A percentile compares a stretch with the other conserved stretches of the same genome.
Conservation (phyloP, 192 early-diverging fungal species). For the Mortierella claussenii region DNA sequence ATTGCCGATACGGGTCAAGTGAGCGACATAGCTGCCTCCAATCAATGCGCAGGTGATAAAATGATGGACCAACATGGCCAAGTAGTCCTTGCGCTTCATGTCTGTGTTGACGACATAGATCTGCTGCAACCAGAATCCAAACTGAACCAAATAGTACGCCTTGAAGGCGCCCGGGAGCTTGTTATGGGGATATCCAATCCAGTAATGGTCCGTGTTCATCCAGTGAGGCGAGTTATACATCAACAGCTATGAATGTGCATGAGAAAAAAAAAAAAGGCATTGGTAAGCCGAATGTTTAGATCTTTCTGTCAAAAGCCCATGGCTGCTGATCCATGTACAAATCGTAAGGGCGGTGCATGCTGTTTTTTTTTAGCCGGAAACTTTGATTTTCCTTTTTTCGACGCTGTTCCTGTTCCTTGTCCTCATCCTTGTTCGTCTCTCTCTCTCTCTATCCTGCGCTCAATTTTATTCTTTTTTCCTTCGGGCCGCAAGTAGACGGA, state of each 20-base stretch:
- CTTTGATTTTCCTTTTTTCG: neutral
- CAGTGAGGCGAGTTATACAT: conserved; percentile 77
- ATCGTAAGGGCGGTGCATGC: too few relatives aligned
- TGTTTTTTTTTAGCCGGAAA: neutral
- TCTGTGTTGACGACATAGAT: conserved; percentile 78
- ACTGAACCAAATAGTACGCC: conserved; percentile 79
- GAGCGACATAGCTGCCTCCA: conserved; percentile 69
- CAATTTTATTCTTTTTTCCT: neutral
- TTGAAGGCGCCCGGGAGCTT: conserved; percentile 66
- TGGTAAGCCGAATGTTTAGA: too few relatives aligned
- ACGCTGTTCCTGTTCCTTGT: too few relatives aligned
- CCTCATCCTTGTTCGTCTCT: too few relatives aligned
- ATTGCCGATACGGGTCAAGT: conserved; percentile 84
- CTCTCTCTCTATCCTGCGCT: neutral
- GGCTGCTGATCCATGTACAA: too few relatives aligned
- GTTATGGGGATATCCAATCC: conserved; percentile 78
- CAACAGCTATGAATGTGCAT: conserved; percentile 57
- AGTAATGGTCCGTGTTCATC: conserved; percentile 75
- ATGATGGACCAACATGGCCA: conserved; percentile 80
- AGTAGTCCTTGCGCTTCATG: conserved; percentile 78
- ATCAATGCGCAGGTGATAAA: conserved; percentile 78
- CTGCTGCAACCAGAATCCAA: conserved; percentile 86
- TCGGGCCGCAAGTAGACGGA: too few relatives aligned
- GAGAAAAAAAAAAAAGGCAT: conserved; percentile 3
- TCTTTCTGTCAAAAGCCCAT: too few relatives aligned